Evolutionary conservation across 495 filamentous ascomycete species (phyloP).

Genomic region (Penicillium cataractarum): DNA sequence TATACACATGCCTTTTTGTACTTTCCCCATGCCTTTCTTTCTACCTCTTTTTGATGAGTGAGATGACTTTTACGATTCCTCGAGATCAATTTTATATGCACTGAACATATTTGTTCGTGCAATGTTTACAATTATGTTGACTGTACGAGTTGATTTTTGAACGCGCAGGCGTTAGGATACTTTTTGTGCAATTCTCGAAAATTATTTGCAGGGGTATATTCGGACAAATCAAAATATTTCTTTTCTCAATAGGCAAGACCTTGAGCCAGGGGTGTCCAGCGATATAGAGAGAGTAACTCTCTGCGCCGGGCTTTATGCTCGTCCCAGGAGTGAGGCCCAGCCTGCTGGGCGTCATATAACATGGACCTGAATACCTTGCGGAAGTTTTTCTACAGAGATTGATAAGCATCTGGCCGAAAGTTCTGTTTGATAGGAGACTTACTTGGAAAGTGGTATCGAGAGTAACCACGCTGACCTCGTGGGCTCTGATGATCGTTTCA

Average conservation of each 20-base stretch:
- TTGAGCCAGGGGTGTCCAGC: slow-evolving; percentile 23
- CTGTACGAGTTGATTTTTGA: neutral
- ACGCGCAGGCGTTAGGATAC: neutral
- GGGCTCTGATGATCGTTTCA: slow-evolving; percentile 60
- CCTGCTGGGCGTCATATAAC: slow-evolving; percentile 25
- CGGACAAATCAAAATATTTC: neutral
- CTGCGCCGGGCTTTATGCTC: slow-evolving; percentile 27
- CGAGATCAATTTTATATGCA: neutral
- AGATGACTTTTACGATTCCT: neutral
- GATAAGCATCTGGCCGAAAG: neutral
- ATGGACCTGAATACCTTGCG: slow-evolving; percentile 26
- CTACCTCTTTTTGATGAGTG: neutral
- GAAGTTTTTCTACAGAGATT: slow-evolving; percentile 23
- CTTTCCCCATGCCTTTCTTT: neutral
- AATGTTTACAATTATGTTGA: neutral
- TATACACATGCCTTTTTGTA: neutral
- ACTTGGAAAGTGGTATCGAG: slow-evolving; percentile 65
- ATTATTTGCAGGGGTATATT: neutral
- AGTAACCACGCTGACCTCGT: slow-evolving; percentile 63
- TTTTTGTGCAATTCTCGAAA: neutral
- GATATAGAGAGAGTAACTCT: slow-evolving; percentile 24
- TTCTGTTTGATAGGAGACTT: neutral
- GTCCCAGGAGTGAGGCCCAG: slow-evolving; percentile 26
- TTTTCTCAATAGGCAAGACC: slow-evolving; percentile 22
- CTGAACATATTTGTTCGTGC: neutral